Evolutionary conservation across 2,329 filamentous ascomycete genomes (phyloP).

Genomic region (Leptoxyphium fumago): DNA sequence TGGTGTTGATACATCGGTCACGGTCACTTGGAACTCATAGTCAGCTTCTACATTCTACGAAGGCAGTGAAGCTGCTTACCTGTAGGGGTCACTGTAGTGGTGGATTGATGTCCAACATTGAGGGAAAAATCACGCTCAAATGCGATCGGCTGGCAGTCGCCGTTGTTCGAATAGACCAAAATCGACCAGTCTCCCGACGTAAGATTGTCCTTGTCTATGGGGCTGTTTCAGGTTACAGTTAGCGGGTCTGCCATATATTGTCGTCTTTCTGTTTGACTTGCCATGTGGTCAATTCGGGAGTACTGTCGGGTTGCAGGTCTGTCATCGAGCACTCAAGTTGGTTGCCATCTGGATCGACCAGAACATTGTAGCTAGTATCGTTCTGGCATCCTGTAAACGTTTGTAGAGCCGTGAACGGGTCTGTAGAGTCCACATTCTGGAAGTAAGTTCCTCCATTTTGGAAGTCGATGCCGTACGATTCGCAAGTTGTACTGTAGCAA

Average conservation of each 20-base stretch:
- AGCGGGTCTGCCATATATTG: too few relatives aligned
- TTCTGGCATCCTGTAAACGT: constrained; percentile 30
- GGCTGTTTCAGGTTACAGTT: constrained; percentile 1
- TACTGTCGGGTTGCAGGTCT: constrained; percentile 24
- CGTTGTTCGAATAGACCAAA: constrained; percentile 29
- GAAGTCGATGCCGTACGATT: constrained; percentile 25
- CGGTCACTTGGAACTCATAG: constrained; percentile 4
- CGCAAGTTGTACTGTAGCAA: constrained; percentile 5
- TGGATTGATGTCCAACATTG: constrained; percentile 22
- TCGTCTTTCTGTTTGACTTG: neutral
- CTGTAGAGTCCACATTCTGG: constrained; percentile 28
- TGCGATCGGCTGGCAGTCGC: constrained; percentile 28
- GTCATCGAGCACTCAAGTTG: constrained; percentile 29
- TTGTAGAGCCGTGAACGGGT: constrained; percentile 29
- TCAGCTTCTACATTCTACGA: too few relatives aligned
- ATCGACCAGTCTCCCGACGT: constrained; percentile 29
- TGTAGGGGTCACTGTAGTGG: constrained; percentile 14
- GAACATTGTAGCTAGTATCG: constrained; percentile 27
- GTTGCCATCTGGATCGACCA: constrained; percentile 26
- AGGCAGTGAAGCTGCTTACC: neutral
- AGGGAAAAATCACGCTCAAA: constrained; percentile 29
- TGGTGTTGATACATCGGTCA: constrained; percentile 9
- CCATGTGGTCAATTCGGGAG: constrained; percentile 26
- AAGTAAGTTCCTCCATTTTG: constrained; percentile 30
- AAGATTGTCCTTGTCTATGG: constrained; percentile 25